Evolutionary conservation across 352 stramenopile genomes (phyloP).

Genomic region (Globisporangium polare): DNA sequence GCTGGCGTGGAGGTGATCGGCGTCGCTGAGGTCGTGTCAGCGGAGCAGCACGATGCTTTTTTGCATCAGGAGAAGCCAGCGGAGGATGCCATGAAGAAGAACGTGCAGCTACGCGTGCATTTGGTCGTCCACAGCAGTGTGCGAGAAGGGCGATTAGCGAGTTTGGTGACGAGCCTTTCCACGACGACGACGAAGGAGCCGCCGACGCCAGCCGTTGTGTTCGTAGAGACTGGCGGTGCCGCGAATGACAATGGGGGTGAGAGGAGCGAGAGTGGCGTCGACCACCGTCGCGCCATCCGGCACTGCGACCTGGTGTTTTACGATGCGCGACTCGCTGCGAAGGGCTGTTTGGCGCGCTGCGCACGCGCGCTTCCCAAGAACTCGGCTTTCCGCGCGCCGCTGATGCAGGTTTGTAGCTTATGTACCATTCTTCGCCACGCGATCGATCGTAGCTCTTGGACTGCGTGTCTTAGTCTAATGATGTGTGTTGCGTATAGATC

Average conservation of each 20-base stretch:
- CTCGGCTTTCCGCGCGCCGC: slow-evolving; percentile 9
- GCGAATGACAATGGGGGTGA: neutral
- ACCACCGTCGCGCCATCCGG: neutral
- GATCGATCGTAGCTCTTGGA: neutral
- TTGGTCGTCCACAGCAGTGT: neutral
- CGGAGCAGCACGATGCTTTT: neutral
- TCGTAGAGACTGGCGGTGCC: neutral
- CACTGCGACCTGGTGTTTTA: slow-evolving; percentile 26
- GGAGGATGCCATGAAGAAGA: neutral
- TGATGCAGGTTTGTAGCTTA: slow-evolving; percentile 6
- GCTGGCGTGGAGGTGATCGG: neutral
- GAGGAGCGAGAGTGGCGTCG: neutral
- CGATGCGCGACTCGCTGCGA: slow-evolving; percentile 15
- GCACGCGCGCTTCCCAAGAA: neutral
- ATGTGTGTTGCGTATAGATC: neutral
- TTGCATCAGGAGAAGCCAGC: neutral
- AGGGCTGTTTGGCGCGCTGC: slow-evolving; percentile 12
- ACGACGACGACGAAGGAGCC: neutral
- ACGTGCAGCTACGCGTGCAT: neutral
- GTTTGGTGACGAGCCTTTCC: neutral
- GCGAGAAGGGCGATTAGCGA: neutral
- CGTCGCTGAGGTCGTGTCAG: neutral
- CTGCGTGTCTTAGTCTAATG: neutral
- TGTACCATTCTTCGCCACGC: too few species aligned
- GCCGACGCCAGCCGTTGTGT: slow-evolving; percentile 1